Evolutionary conservation across 495 filamentous ascomycete species (phyloP), one percentile per base, ranked within the genome.

Genomic region (Cercophora sp.): DNA sequence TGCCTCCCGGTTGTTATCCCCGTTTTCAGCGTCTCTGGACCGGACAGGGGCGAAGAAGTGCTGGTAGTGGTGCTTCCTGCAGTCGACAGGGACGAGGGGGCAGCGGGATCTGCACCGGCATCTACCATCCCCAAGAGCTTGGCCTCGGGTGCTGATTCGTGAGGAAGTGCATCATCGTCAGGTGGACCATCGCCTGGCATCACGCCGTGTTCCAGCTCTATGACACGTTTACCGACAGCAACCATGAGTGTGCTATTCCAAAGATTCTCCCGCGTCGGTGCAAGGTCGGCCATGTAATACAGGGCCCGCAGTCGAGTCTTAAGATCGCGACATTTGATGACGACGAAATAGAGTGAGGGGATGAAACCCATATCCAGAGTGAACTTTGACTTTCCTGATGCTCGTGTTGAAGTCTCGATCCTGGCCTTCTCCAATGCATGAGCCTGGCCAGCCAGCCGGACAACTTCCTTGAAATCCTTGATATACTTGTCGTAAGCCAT

Each of bases 281-380:
- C 56, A 1, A 69, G 43, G 8, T 47, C 25, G 16, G 25, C 35
- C 29, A 70, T 55, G 34, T 64, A 45, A 3, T 55, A 46, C 13
- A 69, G 55, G 0, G 74, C 74, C 4, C 63, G 61, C 3, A 72
- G 54, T 13, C 76, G 70, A 4, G 73, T 39, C 15, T 52, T 27
- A 5, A 74, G 64, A 15, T 58, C 48, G 6, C 72, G 68, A 36
- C 76, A 78, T 58, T 73, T 76, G 32, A 74, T 58, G 6, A 67
- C 63, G 5, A 73, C 68, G 41, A 73, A 70, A 43, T 75, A 74
- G 8, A 79, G 66, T 4, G 72, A 58, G 0, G 70, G 68, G 16
- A 68, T 57, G 13, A 70, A 60, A 20, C 73, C 75, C 59, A 70
- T 73, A 48, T 77, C 76, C 26, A 76, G 76, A 31, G 65, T 63